Evolutionary conservation across 371 early-diverging fungal species (phyloP).

Genomic region (Mucor plumbeus): DNA sequence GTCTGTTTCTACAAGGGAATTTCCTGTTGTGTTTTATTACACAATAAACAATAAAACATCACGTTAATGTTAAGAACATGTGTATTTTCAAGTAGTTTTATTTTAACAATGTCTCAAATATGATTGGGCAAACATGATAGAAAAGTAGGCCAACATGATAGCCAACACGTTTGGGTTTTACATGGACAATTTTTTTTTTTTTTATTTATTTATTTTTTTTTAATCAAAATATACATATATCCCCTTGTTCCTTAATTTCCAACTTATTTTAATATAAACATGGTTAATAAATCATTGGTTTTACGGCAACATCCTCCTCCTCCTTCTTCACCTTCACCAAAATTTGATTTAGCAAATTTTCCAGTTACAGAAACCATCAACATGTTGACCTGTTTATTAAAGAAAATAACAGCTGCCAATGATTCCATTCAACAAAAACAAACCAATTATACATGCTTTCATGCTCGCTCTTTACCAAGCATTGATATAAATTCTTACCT

Average conservation of each 20-base stretch:
- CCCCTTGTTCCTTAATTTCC: constrained; percentile 3
- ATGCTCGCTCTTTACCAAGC: constrained; percentile 58
- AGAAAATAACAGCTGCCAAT: constrained; percentile 36
- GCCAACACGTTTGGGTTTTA: not conserved
- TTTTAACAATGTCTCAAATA: not conserved
- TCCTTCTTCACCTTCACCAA: not conserved
- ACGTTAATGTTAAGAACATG: not conserved
- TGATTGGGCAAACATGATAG: not conserved
- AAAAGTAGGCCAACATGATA: not conserved
- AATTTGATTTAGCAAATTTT: constrained; percentile 33
- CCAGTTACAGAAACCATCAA: constrained; percentile 41
- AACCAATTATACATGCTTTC: constrained; percentile 49
- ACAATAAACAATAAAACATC: not conserved
- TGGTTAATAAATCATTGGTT: constrained; percentile 1
- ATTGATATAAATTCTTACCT: constrained; percentile 66
- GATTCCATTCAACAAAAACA: constrained; percentile 23
- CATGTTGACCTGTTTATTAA: constrained; percentile 37
- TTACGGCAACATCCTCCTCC: not conserved
- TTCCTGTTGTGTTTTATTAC: not conserved
- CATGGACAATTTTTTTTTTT: not conserved
- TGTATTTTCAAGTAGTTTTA: not conserved
- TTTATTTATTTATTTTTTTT: not conserved
- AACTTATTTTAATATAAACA: constrained; percentile 1
- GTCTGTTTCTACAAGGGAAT: not conserved
- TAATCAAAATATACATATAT: not conserved